Base-by-base conservation (phyloP, 768 basidiomycete species). In the Boletus tomentosulus region DNA sequence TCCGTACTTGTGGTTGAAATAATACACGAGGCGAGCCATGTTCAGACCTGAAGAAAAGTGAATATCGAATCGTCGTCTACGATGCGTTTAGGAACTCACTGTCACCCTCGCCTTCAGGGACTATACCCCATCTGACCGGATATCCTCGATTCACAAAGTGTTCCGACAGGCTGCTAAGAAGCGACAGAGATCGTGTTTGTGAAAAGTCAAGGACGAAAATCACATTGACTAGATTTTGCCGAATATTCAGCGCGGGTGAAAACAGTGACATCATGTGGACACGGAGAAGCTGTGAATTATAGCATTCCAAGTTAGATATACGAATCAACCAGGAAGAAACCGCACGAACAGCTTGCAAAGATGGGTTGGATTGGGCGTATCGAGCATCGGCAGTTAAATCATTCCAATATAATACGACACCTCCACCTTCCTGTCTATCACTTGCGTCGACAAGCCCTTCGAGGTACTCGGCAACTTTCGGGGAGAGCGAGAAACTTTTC, bases 391-490 rank as follows among this genome's bases (percentile, higher is more conserved):
- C 88, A 72, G 91, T 87, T 19, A 98, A 70, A 60, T 99, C 86
- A 68, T 98, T 99, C 86, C 87, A 89, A 83, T 90, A 98, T 1
- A 85, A 65, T 37, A 95, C 78, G 4, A 88, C 77, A 34, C 72
- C 77, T 0, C 86, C 92, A 2, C 81, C 91, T 66, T 99, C 97
- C 3, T 66, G 62, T 16, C 90, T 75, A 69, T 99, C 96, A 54
- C 89, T 92, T 1, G 93, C 87, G 69, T 98, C 97, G 53, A 96
- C 87, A n/a, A 97, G 59, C 1, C 86, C 90, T 50, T 89, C 87
- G 4, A 70, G 57, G 28, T 59, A 66, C 35, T 66, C 70, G 5
- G 62, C 45, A 44, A 51, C 27, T 46, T 66, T 70, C 6, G 58
- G 58, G n/a, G 66, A 25, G 53, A 98, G 90, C 63, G 93, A 93